Conservation (phyloP, 805 yeast genomes). For the Torulaspora quercuum region DNA sequence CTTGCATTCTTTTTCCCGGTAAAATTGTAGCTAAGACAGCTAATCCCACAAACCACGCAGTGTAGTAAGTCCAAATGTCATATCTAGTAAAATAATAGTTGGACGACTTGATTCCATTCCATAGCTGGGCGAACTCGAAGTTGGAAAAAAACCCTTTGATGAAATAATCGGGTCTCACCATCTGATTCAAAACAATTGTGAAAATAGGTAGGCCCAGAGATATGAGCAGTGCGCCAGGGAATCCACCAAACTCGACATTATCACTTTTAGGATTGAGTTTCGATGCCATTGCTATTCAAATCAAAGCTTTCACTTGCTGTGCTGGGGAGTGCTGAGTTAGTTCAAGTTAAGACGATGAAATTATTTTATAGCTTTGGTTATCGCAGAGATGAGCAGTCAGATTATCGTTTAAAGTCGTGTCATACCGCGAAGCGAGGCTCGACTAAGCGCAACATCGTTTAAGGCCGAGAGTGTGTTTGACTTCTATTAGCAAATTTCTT, state of each 20-base stretch:
- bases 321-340: no score
- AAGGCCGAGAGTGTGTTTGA: conserved; percentile 1
- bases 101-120: conserved; percentile 37
- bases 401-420: conserved; percentile 8
- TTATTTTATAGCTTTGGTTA: conserved; percentile 3
- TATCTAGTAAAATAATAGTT: conserved; percentile 39
- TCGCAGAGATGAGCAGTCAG: conserved; percentile 9
- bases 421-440: conserved; percentile 6
- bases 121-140: conserved; percentile 42
- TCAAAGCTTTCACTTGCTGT: no score
- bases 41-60: conserved; percentile 67
- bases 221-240: conserved; percentile 65
- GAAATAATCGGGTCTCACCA: conserved; percentile 58
- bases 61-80: conserved; percentile 60
- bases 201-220: conserved; percentile 65
- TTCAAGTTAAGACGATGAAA: no score
- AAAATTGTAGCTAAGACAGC: conserved; percentile 59
- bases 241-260: conserved; percentile 74
- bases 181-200: conserved; percentile 54
- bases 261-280: conserved; percentile 66
- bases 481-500: conserved; percentile 11
- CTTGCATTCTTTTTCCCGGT: conserved; percentile 63
- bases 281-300: conserved; percentile 11
- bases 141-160: conserved; percentile 43
- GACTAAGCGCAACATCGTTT: conserved; percentile 3